Base-by-base conservation (phyloP, 148 eudicot species). In the Vaccinium corymbosum region DNA sequence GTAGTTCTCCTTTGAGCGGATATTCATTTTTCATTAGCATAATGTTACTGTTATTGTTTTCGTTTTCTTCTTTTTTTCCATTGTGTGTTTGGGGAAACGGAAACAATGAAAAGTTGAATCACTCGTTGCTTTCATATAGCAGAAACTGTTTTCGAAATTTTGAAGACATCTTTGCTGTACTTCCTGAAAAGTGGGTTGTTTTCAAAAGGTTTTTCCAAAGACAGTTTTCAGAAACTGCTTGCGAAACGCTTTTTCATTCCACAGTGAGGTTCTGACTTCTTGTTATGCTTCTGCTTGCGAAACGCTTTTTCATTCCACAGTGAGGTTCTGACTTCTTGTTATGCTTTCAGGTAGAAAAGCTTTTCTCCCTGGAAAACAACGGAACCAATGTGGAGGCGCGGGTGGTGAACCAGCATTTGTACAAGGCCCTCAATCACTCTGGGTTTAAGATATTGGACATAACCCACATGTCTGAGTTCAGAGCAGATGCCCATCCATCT, bases 401-500 rank as follows among this genome's bases (percentile, higher is more conserved):
- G 25, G 88, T 95, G 20, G 97, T 90, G 83, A 97, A 97, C 76
- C 86, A 79, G 83, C 98, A 94, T 86, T 90, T 97, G 77, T 72
- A 87, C 83, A 91, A 87, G 87, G 93, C 93, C 71, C 83, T 97
- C 38, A 81, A 87, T 79, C 86, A 89, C 78, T 92, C 96, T 13
- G 73, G 85, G 14, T 95, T 95, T 82, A 89, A 88, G 15, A 55
- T 95, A 17, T 61, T 97, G 90, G 92, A 95, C 85, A 92, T 97
- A 82, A 94, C 96, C 29, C 92, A 77, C 80, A 86, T 97, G 93
- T 93, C 95, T 73, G 99, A 97, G 90, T 91, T 86, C 57, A 94
- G 99, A 87, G 99, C 96, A 71, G 99, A 97, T 88, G 98, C 94
- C 62, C 99, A 97, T 88, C 99, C 99, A 68, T 91, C 93, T 17